Evolutionary conservation across 306 rosid species (phyloP), one percentile per base, ranked within the genome.

Genomic region (Glycine soja): DNA sequence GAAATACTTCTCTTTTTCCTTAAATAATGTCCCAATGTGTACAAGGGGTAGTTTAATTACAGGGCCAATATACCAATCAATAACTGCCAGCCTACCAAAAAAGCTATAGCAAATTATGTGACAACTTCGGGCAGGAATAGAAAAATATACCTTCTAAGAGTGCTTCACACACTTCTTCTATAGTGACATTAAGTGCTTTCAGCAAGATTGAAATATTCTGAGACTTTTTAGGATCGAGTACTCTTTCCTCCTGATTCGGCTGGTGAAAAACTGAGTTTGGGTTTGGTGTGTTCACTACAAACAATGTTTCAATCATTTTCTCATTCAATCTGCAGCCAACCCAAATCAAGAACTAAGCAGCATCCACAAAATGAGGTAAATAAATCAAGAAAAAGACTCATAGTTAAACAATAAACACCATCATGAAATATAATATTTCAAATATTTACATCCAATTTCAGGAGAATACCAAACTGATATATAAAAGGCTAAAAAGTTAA

Each of bases 211-310:
- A 94, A 90, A 95, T 92, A 72, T 95, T 95, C 82, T 95, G 98
- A 38, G 98, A 92, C 90, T 92, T 95, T 75, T 92, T 95, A 8
- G 97, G 97, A 89, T 92, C 97, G 70, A 95, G 98, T 65, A 91
- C 90, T 9, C 94, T 91, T 62, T 84, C 90, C 87, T 95, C 98
- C 82, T 81, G 94, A 70, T 79, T 85, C 42, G 67, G 54, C 0
- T 63, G 48, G 46, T 89, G 83, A 15, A 83, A 78, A 79, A 87
- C 73, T 36, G 84, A 83, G 45, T 83, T 80, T 15, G 70, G 81
- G 84, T 76, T 84, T 24, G 86, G 69, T 79, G 85, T 76, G 75
- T 92, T 94, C 59, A 78, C 97, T 64, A 85, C 85, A 84, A 92
- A 93, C 80, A 95, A 86, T 10, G 97, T 84, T 86, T 95, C 97